Percentiles rank a stretch among this genome's conserved stretches.
phyloP scores from a whole-genome alignment of 164 flowering plant species.

The Macadamia tetraphylla region DNA sequence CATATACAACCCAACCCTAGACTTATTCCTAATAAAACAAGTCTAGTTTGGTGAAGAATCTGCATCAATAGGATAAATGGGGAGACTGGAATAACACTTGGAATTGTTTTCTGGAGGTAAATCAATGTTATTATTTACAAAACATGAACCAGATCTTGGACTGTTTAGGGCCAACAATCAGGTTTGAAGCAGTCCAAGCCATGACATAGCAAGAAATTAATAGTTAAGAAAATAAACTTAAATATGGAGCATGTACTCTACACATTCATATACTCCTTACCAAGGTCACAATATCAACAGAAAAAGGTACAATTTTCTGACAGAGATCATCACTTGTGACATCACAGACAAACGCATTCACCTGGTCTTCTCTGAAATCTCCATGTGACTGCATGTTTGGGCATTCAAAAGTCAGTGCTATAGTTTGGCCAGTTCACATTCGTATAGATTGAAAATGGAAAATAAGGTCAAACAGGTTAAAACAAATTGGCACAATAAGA shows the following conservation, averaged over 20 bases:
- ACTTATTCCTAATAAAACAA: too few species aligned
- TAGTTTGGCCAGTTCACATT: background rate
- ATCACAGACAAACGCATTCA: constrained; percentile 44
- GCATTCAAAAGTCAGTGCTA: constrained; percentile 1
- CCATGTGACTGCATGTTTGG: constrained; percentile 34
- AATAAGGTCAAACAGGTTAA: background rate
- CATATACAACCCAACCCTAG: too few species aligned
- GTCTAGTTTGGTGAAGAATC: too few species aligned
- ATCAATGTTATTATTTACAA: too few species aligned
- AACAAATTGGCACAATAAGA: background rate
- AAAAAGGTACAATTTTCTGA: constrained; percentile 27
- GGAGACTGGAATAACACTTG: too few species aligned
- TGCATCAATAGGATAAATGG: too few species aligned
- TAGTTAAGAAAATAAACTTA: too few species aligned
- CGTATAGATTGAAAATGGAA: background rate
- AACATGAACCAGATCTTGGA: too few species aligned
- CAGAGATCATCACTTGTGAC: constrained; percentile 35
- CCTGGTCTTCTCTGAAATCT: constrained; percentile 24
- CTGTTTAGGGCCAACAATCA: too few species aligned
- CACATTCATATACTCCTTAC: constrained; percentile 20
- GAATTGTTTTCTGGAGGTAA: too few species aligned
- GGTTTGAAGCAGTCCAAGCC: too few species aligned
- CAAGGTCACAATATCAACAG: constrained; percentile 48
- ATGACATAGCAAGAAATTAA: too few species aligned
- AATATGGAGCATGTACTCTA: background rate